Conservation (phyloP, 805 yeast genomes). For the Hanseniaspora thailandica region DNA sequence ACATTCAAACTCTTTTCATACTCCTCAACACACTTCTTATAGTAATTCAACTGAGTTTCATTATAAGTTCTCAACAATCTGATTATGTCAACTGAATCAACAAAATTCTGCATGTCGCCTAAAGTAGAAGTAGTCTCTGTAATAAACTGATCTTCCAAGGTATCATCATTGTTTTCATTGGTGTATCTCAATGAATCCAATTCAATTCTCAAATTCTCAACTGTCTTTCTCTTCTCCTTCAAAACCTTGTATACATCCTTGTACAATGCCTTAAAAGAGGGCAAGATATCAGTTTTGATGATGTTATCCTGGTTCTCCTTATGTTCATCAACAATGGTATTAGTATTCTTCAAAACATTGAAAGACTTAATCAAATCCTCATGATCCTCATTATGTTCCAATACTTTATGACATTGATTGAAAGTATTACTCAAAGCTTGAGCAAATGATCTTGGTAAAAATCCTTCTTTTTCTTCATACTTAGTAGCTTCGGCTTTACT, state of each 20-base stretch:
- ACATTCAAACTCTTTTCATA: constrained; percentile 37
- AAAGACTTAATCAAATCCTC: constrained; percentile 34
- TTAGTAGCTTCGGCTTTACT: constrained; percentile 3
- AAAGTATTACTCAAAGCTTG: constrained; percentile 57
- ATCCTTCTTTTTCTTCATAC: constrained; percentile 13
- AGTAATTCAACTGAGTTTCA: constrained; percentile 56
- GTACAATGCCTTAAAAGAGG: constrained; percentile 41
- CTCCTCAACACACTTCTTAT: constrained; percentile 41
- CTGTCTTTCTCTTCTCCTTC: constrained; percentile 40
- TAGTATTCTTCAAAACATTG: constrained; percentile 42
- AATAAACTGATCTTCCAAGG: constrained; percentile 66
- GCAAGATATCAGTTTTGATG: constrained; percentile 49
- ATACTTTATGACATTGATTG: constrained; percentile 32
- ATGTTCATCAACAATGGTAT: constrained; percentile 53
- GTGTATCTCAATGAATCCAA: constrained; percentile 62
- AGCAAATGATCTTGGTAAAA: constrained; percentile 57
- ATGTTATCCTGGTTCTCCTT: constrained; percentile 59
- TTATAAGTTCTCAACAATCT: constrained; percentile 54
- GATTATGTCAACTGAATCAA: constrained; percentile 55
- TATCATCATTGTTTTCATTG: constrained; percentile 28
- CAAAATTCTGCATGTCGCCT: constrained; percentile 60
- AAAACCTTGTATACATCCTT: constrained; percentile 42
- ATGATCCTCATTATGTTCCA: constrained; percentile 34
- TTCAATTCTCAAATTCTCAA: constrained; percentile 55
- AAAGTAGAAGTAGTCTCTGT: constrained; percentile 69